Evolutionary conservation across 2,329 filamentous ascomycete species (phyloP), one percentile per base, ranked within the genome.

Genomic region (Diaporthe aspalathi): DNA sequence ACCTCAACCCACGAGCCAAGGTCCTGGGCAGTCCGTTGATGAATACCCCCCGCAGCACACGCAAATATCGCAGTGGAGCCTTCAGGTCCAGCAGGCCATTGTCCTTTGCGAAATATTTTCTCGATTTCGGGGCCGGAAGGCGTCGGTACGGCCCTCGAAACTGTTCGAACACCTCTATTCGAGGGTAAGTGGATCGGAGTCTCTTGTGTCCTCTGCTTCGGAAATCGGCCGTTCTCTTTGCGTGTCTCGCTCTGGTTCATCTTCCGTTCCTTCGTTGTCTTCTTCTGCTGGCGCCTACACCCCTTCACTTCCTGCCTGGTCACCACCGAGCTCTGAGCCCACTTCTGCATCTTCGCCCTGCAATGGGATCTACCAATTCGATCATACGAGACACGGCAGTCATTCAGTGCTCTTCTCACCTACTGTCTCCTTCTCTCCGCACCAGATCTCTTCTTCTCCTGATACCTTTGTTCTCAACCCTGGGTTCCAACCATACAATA

Each of bases 101-200:
- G 77, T 88, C 74, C 81, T 89, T 24, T 88, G 86, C 80, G 87
- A 89, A 78, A 83, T 86, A 76, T 88, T 87, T 75, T 80, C 85
- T 65, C 84, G 86, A 70, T 89, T 89, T 78, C 82, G 87, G 72
- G 87, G 87, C 76, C 83, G 83, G 74, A 85, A 84, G 79, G 82
- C 83, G 49, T 81, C 82, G 50, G 83, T 84, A 68, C 81, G 80
- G 72, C 80, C 86, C 73, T 89, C 87, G 74, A 78, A 82, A 73
- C 80, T 81, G 74, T 89, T 89, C 78, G 81, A 82, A 76, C 80
- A 80, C 70, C 77, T 89, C 73, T 89, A 85, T 80, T 82, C 85
- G 79, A 87, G 86, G 82, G 87, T 89, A 80, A 85, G 87, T 85
- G 70, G 57, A 57, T 68, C 72, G 45, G 49, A 72, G 70, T 75